Evolutionary conservation across 768 basidiomycete species (phyloP).

Genomic region (Tylopilus sp.): DNA sequence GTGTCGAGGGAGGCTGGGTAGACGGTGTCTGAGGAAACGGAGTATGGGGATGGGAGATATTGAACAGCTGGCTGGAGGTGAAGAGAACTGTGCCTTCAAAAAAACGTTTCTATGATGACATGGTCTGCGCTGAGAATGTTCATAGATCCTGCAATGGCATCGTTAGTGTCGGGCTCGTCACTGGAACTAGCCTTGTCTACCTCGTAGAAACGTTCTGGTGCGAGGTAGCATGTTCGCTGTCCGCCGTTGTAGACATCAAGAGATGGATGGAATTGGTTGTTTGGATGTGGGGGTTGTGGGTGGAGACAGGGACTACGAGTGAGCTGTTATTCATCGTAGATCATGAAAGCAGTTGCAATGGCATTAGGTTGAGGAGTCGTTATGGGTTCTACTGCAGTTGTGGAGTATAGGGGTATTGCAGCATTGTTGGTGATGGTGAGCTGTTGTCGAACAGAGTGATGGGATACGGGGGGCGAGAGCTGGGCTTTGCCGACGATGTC

Average conservation of each 20-base stretch:
- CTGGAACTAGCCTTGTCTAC: slow-evolving; percentile 57
- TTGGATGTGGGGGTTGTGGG: slow-evolving; percentile 27
- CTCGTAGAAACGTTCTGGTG: slow-evolving; percentile 93
- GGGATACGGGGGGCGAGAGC: too few relatives aligned
- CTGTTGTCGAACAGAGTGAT: too few relatives aligned
- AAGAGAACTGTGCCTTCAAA: slow-evolving; percentile 92
- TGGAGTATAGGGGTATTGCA: too few relatives aligned
- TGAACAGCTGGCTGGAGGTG: slow-evolving; percentile 91
- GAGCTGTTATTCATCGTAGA: slow-evolving; percentile 23
- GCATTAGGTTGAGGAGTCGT: too few relatives aligned
- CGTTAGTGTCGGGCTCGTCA: slow-evolving; percentile 55
- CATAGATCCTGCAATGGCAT: slow-evolving; percentile 93
- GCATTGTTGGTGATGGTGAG: too few relatives aligned
- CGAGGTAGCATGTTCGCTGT: slow-evolving; percentile 90
- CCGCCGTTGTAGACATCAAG: slow-evolving; percentile 95
- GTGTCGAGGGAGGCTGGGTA: too few relatives aligned
- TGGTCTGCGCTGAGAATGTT: slow-evolving; percentile 95
- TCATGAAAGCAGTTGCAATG: slow-evolving; percentile 31
- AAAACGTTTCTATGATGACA: slow-evolving; percentile 93
- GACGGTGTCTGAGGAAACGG: too few relatives aligned
- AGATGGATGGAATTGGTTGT: slow-evolving; percentile 84
- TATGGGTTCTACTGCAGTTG: too few relatives aligned
- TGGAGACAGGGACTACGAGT: slow-evolving; percentile 27
- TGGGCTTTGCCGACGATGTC: too few relatives aligned
- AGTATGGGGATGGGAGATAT: too few relatives aligned